A percentile compares a stretch with the other conserved stretches of the same genome.
phyloP scores from a whole-genome alignment of 2,329 filamentous ascomycete species.

The Hymenoscyphus repandus region DNA sequence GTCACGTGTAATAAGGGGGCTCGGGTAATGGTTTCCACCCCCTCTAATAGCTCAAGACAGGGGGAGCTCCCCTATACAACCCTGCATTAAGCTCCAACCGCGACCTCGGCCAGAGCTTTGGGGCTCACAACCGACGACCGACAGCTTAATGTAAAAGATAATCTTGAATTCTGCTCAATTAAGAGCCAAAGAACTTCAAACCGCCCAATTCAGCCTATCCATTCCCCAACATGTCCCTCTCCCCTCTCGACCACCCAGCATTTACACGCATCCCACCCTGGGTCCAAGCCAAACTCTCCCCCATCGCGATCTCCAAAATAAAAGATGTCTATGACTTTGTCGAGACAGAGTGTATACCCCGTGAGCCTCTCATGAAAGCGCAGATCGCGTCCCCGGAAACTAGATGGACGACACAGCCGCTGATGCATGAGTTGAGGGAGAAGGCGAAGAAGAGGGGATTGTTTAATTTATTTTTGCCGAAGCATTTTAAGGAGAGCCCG shows the following conservation, averaged over 20 bases:
- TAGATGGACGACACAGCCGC: conserved; percentile 36
- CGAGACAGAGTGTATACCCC: conserved; percentile 39
- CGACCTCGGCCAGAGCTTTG: conserved; percentile 9
- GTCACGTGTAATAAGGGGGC: not conserved
- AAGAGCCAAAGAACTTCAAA: not conserved
- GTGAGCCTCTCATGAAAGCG: conserved; percentile 38
- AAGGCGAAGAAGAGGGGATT: conserved; percentile 37
- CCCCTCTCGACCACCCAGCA: conserved; percentile 25
- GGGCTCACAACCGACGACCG: not conserved
- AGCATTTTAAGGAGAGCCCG: conserved; percentile 37
- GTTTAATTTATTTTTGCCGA: conserved; percentile 38
- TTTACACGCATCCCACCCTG: conserved; percentile 38
- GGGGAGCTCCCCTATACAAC: not conserved
- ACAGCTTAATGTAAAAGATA: not conserved
- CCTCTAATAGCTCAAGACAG: not conserved
- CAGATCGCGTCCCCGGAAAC: conserved; percentile 30
- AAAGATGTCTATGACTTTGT: conserved; percentile 39
- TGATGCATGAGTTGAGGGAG: conserved; percentile 38
- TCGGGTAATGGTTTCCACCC: conserved; percentile 12
- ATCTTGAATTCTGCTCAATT: not conserved
- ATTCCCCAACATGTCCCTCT: not conserved
- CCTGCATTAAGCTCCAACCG: conserved; percentile 1
- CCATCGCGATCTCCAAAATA: conserved; percentile 38
- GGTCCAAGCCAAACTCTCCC: conserved; percentile 28
- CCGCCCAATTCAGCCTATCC: no score